Conservation (phyloP, 148 eudicot species). For the Cornus kousa region DNA sequence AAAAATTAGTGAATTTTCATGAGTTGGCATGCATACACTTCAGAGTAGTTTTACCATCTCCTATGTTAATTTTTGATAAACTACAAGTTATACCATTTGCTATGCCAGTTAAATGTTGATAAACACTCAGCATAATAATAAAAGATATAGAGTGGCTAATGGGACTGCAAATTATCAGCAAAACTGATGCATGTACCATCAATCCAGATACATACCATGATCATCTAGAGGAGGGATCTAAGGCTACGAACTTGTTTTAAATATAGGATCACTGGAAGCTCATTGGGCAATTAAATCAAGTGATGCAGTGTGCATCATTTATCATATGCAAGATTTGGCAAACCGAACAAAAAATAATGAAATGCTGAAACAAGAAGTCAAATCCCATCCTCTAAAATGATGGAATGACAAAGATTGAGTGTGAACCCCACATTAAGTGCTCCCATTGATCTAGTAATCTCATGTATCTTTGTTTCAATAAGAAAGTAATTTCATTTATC, state of each 20-base stretch:
- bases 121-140: neutral
- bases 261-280: neutral
- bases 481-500: neutral
- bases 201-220: neutral
- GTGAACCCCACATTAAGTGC: neutral
- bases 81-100: neutral
- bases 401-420: neutral
- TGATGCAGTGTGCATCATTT: neutral
- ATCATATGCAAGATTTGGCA: conserved; percentile 1
- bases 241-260: neutral
- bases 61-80: too few relatives aligned
- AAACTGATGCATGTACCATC: neutral
- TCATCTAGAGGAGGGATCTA: neutral
- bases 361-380: neutral
- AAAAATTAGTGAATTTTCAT: neutral
- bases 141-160: neutral
- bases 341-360: neutral
- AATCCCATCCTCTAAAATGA: neutral
- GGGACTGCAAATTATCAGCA: neutral
- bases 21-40: neutral
- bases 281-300: neutral
- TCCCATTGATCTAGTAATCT: neutral
- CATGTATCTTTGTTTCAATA: neutral
- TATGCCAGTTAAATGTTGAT: neutral
- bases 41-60: neutral